Evolutionary conservation across 1,139 yeast species (phyloP).

Genomic region (Wickerhamiella pararugosa): DNA sequence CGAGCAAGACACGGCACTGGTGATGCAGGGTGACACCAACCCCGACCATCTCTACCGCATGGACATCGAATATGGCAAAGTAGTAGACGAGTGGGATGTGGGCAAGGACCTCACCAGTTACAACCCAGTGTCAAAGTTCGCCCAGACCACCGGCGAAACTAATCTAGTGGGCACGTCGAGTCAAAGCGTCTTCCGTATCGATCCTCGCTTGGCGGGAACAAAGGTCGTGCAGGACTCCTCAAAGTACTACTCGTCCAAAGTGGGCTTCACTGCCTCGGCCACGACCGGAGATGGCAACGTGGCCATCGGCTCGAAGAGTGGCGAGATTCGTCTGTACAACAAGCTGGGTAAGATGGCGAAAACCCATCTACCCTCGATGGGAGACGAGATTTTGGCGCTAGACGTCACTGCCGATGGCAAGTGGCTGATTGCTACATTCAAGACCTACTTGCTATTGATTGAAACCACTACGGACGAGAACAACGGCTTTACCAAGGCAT

Average conservation of each 20-base stretch:
- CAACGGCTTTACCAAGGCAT: constrained; percentile 50
- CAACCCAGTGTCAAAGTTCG: constrained; percentile 56
- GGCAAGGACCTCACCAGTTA: constrained; percentile 36
- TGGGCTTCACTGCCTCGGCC: constrained; percentile 42
- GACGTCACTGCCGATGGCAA: constrained; percentile 69
- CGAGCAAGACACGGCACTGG: constrained; percentile 51
- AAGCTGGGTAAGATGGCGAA: constrained; percentile 60
- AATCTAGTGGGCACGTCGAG: constrained; percentile 57
- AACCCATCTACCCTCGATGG: constrained; percentile 65
- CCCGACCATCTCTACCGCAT: constrained; percentile 41
- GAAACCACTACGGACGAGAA: constrained; percentile 44
- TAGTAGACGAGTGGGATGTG: constrained; percentile 70
- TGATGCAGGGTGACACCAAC: constrained; percentile 41
- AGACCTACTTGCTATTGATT: constrained; percentile 49
- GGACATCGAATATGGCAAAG: constrained; percentile 67
- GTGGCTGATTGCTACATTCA: constrained; percentile 71
- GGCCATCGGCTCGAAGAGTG: constrained; percentile 62
- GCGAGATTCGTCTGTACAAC: constrained; percentile 53
- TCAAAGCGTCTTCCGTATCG: constrained; percentile 55
- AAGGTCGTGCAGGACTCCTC: constrained; percentile 35
- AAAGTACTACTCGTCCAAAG: constrained; percentile 38
- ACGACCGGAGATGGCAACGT: constrained; percentile 61
- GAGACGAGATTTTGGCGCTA: constrained; percentile 52
- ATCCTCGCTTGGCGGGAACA: constrained; percentile 53
- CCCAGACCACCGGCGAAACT: constrained; percentile 58